Evolutionary conservation across 1,139 yeast species (phyloP).

Genomic region (Magnusiomyces suaveolens): DNA sequence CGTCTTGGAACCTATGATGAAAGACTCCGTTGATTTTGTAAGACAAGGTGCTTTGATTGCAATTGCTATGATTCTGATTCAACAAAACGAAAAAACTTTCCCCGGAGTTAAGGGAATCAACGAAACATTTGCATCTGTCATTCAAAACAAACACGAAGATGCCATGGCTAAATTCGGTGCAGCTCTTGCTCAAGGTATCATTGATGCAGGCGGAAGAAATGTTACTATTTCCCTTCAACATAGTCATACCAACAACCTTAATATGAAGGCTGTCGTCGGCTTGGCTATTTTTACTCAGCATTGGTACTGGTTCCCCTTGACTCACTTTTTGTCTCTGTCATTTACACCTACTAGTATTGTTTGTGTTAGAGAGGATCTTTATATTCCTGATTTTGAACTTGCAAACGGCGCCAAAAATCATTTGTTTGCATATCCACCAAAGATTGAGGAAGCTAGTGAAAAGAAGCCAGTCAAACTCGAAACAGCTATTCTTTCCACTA

Average conservation of each 20-base stretch:
- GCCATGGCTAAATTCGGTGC: slow-evolving; percentile 98
- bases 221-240: slow-evolving; percentile 91
- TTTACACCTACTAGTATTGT: slow-evolving; percentile 87
- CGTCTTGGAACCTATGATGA: slow-evolving; percentile 82
- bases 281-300: slow-evolving; percentile 81
- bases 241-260: slow-evolving; percentile 81
- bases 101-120: slow-evolving; percentile 74
- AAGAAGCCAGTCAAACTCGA: slow-evolving; percentile 84
- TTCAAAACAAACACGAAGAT: slow-evolving; percentile 85
- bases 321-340: slow-evolving; percentile 86
- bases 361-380: slow-evolving; percentile 78
- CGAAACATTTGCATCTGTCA: slow-evolving; percentile 63
- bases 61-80: slow-evolving; percentile 81
- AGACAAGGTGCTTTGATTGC: slow-evolving; percentile 97
- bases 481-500: slow-evolving; percentile 89
- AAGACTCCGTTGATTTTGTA: slow-evolving; percentile 93
- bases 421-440: slow-evolving; percentile 83
- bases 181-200: slow-evolving; percentile 90
- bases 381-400: slow-evolving; percentile 75
- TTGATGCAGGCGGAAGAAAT: slow-evolving; percentile 98
- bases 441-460: slow-evolving; percentile 66
- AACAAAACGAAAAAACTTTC: slow-evolving; percentile 77
- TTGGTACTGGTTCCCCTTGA: slow-evolving; percentile 98
- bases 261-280: slow-evolving; percentile 87
- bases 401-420: slow-evolving; percentile 75